Percentiles rank a stretch among this genome's conserved stretches.
Conservation (phyloP, 106 monocot species). For the Dioscorea dumetorum region DNA sequence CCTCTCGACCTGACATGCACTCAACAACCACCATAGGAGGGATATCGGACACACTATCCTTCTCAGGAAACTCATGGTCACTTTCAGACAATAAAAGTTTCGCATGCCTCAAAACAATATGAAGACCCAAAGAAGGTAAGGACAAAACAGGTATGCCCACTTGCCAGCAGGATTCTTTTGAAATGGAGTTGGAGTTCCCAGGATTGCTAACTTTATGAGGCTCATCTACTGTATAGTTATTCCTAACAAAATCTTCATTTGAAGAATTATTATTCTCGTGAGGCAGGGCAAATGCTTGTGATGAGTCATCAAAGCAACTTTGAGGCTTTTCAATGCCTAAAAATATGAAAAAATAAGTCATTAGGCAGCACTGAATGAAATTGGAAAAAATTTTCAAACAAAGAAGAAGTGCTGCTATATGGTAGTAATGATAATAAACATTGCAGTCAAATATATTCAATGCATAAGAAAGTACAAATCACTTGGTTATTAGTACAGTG, state of each 20-base stretch:
- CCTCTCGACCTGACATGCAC: constrained; percentile 5
- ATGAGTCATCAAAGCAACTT: constrained; percentile 3
- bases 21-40: background rate
- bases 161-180: constrained; percentile 5
- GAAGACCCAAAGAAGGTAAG: constrained; percentile 31
- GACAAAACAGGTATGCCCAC: background rate
- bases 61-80: background rate
- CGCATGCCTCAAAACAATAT: constrained; percentile 28
- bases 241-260: too few species aligned
- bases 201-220: constrained; percentile 6
- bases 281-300: background rate
- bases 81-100: constrained; percentile 20
- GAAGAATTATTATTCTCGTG: background rate
- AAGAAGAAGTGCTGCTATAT: too few species aligned
- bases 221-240: constrained; percentile 9
- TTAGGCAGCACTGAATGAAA: background rate
- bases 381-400: background rate
- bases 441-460: too few species aligned
- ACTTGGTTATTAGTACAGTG: too few species aligned
- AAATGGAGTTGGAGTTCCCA: constrained; percentile 9
- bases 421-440: too few species aligned
- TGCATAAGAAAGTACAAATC: too few species aligned
- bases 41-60: background rate
- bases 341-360: background rate
- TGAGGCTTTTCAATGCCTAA: constrained; percentile 13